Evolutionary conservation across 2,329 filamentous ascomycete species (phyloP).

Genomic region (Pseudogymnoascus sp.): DNA sequence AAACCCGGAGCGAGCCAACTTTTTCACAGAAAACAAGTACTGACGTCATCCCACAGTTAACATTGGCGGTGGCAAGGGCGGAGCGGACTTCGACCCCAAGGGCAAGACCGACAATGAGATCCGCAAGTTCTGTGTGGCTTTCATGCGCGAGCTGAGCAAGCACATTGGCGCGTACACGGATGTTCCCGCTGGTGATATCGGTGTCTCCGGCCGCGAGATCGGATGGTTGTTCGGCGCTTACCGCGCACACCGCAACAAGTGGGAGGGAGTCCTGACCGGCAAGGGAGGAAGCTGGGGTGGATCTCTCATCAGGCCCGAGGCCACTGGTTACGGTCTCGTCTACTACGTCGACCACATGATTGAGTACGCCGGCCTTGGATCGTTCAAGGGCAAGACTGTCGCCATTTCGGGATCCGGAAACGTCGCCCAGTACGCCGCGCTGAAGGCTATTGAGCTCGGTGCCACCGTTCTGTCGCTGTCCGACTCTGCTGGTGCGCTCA

Average conservation of each 20-base stretch:
- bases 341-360: slow-evolving; percentile 98
- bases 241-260: slow-evolving; percentile 78
- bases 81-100: slow-evolving; percentile 98
- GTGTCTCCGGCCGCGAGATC: slow-evolving; percentile 84
- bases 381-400: slow-evolving; percentile 84
- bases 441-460: slow-evolving; percentile 94
- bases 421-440: slow-evolving; percentile 93
- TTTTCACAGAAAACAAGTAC: neutral
- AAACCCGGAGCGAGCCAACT: neutral
- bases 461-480: slow-evolving; percentile 87
- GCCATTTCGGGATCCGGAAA: slow-evolving; percentile 96
- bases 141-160: slow-evolving; percentile 92
- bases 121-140: slow-evolving; percentile 89
- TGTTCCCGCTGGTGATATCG: slow-evolving; percentile 94
- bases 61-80: slow-evolving; percentile 97
- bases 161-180: slow-evolving; percentile 96
- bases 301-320: slow-evolving; percentile 88
- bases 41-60: slow-evolving; percentile 47
- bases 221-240: slow-evolving; percentile 94
- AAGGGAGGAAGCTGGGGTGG: slow-evolving; percentile 94
- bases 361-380: slow-evolving; percentile 76
- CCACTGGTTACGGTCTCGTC: slow-evolving; percentile 90
- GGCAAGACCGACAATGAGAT: slow-evolving; percentile 97
- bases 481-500: slow-evolving; percentile 78
- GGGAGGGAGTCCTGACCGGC: slow-evolving; percentile 93